Percentiles rank a stretch among this genome's conserved stretches.
Evolutionary conservation across 1,139 yeast species (phyloP).

Genomic region (Candida pseudoviswanathii): DNA sequence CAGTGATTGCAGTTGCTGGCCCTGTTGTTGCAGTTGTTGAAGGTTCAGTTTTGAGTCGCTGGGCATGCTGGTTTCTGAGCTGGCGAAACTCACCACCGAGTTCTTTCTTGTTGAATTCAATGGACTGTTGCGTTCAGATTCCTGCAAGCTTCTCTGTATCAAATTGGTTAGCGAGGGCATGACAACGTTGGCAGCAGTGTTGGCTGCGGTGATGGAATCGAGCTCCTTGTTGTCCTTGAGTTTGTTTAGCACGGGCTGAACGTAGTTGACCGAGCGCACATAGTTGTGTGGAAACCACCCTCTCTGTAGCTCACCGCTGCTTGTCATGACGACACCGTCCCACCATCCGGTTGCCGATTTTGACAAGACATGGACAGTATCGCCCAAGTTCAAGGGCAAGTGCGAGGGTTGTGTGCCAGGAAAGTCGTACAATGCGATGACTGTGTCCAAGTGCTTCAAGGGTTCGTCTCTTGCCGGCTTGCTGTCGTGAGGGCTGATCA

Average conservation of each 20-base stretch:
- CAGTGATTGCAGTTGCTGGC: not conserved
- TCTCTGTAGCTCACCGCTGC: constrained; percentile 47
- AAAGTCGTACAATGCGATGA: constrained; percentile 53
- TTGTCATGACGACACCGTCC: constrained; percentile 62
- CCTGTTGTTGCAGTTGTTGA: constrained; percentile 8
- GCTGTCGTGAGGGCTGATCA: constrained; percentile 32
- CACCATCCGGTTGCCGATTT: constrained; percentile 71
- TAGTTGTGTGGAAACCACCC: constrained; percentile 80
- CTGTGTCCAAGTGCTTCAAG: constrained; percentile 48
- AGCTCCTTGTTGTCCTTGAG: constrained; percentile 44
- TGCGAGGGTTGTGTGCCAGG: constrained; percentile 50
- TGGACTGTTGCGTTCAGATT: constrained; percentile 33
- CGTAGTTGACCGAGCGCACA: constrained; percentile 51
- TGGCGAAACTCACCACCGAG: constrained; percentile 52
- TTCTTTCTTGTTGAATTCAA: constrained; percentile 42
- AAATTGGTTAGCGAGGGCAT: constrained; percentile 47
- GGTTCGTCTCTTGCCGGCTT: constrained; percentile 25
- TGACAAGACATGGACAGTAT: constrained; percentile 51
- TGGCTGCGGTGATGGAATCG: constrained; percentile 50
- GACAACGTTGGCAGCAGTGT: constrained; percentile 52
- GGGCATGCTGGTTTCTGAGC: constrained; percentile 38
- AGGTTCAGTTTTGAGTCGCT: constrained; percentile 16
- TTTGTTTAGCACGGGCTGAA: constrained; percentile 47
- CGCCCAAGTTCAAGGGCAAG: constrained; percentile 51
- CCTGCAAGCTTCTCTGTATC: constrained; percentile 39